Evolutionary conservation across 495 filamentous ascomycete genomes (phyloP).

Genomic region (Entonaema liquescens): DNA sequence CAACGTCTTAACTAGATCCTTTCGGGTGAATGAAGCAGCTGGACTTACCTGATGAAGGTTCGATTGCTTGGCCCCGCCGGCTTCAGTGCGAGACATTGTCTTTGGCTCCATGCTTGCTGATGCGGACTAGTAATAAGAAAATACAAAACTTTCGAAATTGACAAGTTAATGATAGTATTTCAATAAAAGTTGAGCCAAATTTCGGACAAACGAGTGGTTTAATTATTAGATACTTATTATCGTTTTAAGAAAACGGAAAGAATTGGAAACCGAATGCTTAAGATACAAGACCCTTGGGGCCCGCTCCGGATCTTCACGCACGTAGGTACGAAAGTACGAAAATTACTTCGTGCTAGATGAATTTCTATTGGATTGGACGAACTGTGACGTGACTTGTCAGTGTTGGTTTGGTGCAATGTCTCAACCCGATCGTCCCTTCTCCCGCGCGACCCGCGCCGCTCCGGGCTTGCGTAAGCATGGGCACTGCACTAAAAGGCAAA

Average conservation of each 20-base stretch:
- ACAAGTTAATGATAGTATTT: background rate
- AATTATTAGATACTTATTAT: background rate
- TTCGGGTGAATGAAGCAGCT: background rate
- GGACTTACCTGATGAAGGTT: slow-evolving; percentile 49
- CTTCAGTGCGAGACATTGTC: slow-evolving; percentile 20
- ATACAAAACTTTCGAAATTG: background rate
- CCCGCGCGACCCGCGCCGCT: slow-evolving; percentile 29
- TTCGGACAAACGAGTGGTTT: background rate
- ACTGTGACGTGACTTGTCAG: slow-evolving; percentile 9
- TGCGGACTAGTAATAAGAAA: background rate
- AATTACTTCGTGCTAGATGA: slow-evolving; percentile 1
- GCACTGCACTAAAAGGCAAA: background rate
- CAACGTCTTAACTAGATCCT: background rate
- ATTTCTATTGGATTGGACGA: slow-evolving; percentile 25
- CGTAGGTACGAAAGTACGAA: slow-evolving; percentile 19
- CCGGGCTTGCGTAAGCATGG: slow-evolving; percentile 26
- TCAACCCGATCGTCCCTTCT: background rate
- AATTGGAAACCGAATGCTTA: too few species aligned
- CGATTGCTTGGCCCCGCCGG: slow-evolving; percentile 33
- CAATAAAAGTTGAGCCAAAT: background rate
- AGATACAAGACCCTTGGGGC: slow-evolving; percentile 27
- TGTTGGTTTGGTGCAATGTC: background rate
- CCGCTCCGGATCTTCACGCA: slow-evolving; percentile 15
- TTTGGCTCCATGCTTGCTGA: slow-evolving; percentile 35
- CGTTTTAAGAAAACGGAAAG: too few species aligned